Percentiles rank a stretch among this genome's conserved stretches.
These are phyloP conservation scores for Ajuga reptans DNA, from an alignment of 305 asterid genomes.

Conservation along the genomic window DNA sequence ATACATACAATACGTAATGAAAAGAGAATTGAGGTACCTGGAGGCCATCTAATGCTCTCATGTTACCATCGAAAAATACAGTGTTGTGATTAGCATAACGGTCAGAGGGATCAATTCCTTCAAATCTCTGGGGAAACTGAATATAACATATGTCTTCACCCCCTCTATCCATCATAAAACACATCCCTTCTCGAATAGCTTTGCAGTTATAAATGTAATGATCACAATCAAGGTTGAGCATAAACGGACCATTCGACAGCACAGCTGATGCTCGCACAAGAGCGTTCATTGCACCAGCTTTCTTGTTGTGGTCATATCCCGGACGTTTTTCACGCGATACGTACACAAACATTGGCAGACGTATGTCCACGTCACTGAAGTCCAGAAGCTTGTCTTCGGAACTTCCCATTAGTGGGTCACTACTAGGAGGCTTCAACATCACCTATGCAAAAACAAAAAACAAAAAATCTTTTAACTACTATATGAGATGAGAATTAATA, in stretches of 20 bases:
- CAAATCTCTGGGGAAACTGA: conserved; percentile 54
- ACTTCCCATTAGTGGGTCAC: conserved; percentile 35
- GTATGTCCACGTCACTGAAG: conserved; percentile 41
- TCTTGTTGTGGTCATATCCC: conserved; percentile 54
- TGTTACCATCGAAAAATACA: conserved; percentile 46
- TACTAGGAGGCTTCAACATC: conserved; percentile 53
- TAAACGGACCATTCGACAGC: conserved; percentile 42
- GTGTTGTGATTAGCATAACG: conserved; percentile 56
- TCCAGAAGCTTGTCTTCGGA: conserved; percentile 33
- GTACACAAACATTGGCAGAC: conserved; percentile 48
- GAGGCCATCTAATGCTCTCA: conserved; percentile 53
- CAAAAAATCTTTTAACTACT: too few relatives aligned
- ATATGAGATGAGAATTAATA: too few relatives aligned
- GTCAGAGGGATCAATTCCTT: conserved; percentile 55
- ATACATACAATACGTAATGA: too few relatives aligned
- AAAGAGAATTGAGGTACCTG: conserved; percentile 18
- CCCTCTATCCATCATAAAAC: conserved; percentile 56
- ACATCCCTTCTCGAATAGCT: conserved; percentile 47
- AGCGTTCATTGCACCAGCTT: conserved; percentile 60
- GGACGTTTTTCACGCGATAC: conserved; percentile 53
- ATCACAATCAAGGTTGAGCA: conserved; percentile 54
- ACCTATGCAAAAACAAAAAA: conserved; percentile 26
- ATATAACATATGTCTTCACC: conserved; percentile 53
- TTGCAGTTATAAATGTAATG: conserved; percentile 43
- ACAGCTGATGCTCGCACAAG: conserved; percentile 49